These are phyloP conservation scores for Uromyces viciae-fabae DNA, from an alignment of 1,284 basidiomycete genomes.

Conservation along the genomic window DNA sequence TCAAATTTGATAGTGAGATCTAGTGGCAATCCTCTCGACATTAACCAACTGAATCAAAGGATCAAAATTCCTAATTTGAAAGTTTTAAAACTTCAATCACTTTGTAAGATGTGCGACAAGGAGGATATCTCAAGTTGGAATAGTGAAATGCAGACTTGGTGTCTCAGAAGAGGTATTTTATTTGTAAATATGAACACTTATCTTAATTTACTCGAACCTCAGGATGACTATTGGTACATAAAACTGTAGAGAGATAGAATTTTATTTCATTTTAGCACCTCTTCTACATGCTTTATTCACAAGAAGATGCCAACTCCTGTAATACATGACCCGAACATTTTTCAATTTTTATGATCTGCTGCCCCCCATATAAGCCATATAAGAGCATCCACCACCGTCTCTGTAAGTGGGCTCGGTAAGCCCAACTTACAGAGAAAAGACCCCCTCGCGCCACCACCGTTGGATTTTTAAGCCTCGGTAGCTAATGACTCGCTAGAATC, in stretches of 20 bases:
- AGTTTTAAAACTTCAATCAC: slow-evolving; percentile 22
- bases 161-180: neutral
- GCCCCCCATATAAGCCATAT: too few relatives aligned
- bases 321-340: too few relatives aligned
- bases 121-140: neutral
- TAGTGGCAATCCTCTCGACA: slow-evolving; percentile 13
- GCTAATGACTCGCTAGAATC: too few relatives aligned
- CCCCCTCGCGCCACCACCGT: too few relatives aligned
- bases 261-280: too few relatives aligned
- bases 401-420: too few relatives aligned
- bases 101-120: slow-evolving; percentile 8
- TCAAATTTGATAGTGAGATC: slow-evolving; percentile 16
- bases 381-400: too few relatives aligned
- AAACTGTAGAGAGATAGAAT: neutral
- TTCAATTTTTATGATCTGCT: too few relatives aligned
- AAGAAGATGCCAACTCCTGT: too few relatives aligned
- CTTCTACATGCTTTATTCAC: too few relatives aligned
- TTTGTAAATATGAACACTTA: slow-evolving; percentile 8
- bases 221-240: slow-evolving; percentile 24
- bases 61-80: slow-evolving; percentile 14
- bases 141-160: slow-evolving; percentile 5
- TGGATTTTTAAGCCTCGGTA: too few relatives aligned
- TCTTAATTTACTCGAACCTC: neutral
- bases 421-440: too few relatives aligned
- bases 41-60: neutral